Evolutionary conservation across 306 rosid genomes (phyloP).

Genomic region (Quercus cerris): DNA sequence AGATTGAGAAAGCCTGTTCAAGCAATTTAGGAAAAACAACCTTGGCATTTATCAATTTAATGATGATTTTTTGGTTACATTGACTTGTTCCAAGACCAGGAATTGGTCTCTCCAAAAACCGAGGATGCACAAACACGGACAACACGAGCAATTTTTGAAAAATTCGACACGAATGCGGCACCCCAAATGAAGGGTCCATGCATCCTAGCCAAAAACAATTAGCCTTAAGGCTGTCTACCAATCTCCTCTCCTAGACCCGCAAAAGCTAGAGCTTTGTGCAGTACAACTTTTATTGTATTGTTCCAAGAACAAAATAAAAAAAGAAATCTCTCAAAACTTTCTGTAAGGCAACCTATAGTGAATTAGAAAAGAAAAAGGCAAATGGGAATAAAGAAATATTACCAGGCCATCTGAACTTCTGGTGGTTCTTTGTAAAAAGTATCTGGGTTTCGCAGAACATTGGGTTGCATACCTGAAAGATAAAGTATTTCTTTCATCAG

Average conservation of each 20-base stretch:
- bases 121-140: no score
- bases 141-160: no score
- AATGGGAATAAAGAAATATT: constrained; percentile 26
- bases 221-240: no score
- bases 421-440: constrained; percentile 28
- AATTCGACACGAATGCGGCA: no score
- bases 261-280: no score
- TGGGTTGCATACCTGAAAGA: constrained; percentile 37
- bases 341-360: background rate
- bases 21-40: background rate
- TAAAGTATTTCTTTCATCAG: constrained; percentile 9
- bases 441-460: constrained; percentile 21
- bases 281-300: background rate
- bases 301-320: background rate
- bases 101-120: no score
- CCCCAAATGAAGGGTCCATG: no score
- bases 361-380: background rate
- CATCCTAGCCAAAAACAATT: no score
- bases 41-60: background rate
- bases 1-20: background rate
- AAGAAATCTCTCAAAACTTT: background rate
- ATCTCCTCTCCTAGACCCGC: no score
- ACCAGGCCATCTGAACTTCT: constrained; percentile 12
- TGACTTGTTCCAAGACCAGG: background rate
- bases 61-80: background rate